These are phyloP conservation scores for Zasmidium angulare DNA, from an alignment of 2,329 filamentous ascomycete species.

Conservation along the genomic window DNA sequence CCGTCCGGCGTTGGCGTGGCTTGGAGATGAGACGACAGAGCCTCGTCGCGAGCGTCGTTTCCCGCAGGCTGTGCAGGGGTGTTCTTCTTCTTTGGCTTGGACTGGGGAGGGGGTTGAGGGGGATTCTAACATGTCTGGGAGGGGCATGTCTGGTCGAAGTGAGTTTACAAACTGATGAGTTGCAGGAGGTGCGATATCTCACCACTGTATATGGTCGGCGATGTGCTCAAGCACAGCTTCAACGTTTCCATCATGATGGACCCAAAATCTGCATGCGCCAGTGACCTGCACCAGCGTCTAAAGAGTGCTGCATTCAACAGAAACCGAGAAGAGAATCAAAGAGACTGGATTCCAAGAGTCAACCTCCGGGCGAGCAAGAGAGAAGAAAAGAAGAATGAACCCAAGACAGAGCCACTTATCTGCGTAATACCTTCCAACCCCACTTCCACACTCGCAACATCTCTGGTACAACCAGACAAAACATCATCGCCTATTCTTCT, in stretches of 20 bases:
- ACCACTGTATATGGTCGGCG: constrained; percentile 4
- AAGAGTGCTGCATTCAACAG: background rate
- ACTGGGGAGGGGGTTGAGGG: background rate
- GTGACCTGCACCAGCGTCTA: background rate
- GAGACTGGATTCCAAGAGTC: background rate
- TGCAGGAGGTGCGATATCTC: background rate
- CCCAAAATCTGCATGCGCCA: background rate
- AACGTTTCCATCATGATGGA: constrained; percentile 2
- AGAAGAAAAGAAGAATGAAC: background rate
- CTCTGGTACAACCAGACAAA: background rate
- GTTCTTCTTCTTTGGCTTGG: constrained; percentile 13
- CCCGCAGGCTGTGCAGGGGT: constrained; percentile 21
- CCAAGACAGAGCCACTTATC: background rate
- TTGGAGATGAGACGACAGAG: constrained; percentile 14
- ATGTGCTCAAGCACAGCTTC: background rate
- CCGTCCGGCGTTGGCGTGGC: constrained; percentile 10
- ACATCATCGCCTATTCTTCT: background rate
- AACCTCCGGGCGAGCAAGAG: background rate
- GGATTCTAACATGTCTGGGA: constrained; percentile 17
- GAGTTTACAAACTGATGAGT: background rate
- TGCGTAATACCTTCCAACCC: background rate
- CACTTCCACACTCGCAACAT: background rate
- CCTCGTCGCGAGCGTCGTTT: constrained; percentile 12
- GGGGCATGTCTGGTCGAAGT: constrained; percentile 11
- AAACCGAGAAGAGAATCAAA: constrained; percentile 3